These are phyloP conservation scores for Lecanicillium sp. DNA, from an alignment of 2,329 filamentous ascomycete genomes.

Conservation along the genomic window DNA sequence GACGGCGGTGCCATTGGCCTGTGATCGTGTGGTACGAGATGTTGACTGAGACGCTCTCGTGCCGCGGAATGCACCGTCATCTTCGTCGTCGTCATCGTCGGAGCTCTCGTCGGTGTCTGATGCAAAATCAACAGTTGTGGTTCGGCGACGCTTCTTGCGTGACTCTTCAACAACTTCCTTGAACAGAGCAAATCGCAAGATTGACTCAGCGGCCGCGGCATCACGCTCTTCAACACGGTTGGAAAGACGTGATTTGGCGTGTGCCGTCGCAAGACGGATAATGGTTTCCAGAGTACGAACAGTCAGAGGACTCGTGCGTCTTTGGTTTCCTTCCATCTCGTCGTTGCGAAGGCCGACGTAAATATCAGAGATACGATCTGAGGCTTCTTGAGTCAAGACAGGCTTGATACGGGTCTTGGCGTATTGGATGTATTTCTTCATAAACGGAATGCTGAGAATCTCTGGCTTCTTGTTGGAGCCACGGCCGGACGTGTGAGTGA, in stretches of 20 bases:
- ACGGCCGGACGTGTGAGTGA: slow-evolving; percentile 66
- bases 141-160: slow-evolving; percentile 74
- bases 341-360: slow-evolving; percentile 94
- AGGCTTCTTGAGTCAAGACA: slow-evolving; percentile 80
- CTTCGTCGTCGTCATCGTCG: slow-evolving; percentile 53
- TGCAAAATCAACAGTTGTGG: slow-evolving; percentile 47
- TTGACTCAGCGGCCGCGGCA: slow-evolving; percentile 77
- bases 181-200: slow-evolving; percentile 90
- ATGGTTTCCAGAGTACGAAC: slow-evolving; percentile 95
- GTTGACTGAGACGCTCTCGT: slow-evolving; percentile 17
- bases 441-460: slow-evolving; percentile 91
- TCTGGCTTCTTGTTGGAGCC: slow-evolving; percentile 71
- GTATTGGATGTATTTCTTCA: slow-evolving; percentile 99
- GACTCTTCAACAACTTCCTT: slow-evolving; percentile 86
- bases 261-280: slow-evolving; percentile 94
- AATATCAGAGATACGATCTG: slow-evolving; percentile 81
- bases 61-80: slow-evolving; percentile 49
- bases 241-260: slow-evolving; percentile 86
- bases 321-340: slow-evolving; percentile 88
- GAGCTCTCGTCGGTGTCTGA: slow-evolving; percentile 51
- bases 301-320: slow-evolving; percentile 89
- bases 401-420: slow-evolving; percentile 89
- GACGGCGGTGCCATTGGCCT: slow-evolving; percentile 15
- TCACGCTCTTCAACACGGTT: slow-evolving; percentile 85
- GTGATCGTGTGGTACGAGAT: slow-evolving; percentile 22